phyloP scores from a whole-genome alignment of 2,329 filamentous ascomycete species.

The Xylariaceae sp. region DNA sequence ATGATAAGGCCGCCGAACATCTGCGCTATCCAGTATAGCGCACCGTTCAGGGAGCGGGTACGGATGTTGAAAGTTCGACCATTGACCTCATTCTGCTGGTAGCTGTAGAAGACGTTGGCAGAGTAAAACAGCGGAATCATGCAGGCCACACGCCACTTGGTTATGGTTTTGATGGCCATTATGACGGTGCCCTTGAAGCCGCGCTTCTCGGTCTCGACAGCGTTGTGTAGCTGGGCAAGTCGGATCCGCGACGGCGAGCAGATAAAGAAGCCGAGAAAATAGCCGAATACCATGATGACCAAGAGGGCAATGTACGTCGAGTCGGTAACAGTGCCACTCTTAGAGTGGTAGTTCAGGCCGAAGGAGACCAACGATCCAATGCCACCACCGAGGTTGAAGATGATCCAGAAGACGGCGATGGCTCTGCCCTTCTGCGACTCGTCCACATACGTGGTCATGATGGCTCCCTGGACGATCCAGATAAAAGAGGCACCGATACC shows the following conservation, averaged over 20 bases:
- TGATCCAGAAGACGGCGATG: slow-evolving; percentile 28
- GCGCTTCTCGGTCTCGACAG: slow-evolving; percentile 25
- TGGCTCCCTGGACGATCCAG: slow-evolving; percentile 28
- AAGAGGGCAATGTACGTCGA: slow-evolving; percentile 25
- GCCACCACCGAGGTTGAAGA: slow-evolving; percentile 28
- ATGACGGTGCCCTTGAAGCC: slow-evolving; percentile 16
- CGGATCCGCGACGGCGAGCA: slow-evolving; percentile 24
- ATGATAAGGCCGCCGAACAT: slow-evolving; percentile 27
- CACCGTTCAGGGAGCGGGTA: slow-evolving; percentile 24
- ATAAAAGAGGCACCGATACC: slow-evolving; percentile 27
- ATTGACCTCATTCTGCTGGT: slow-evolving; percentile 29
- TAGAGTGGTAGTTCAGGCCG: slow-evolving; percentile 26
- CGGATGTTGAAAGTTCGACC: slow-evolving; percentile 28
- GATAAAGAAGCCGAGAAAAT: slow-evolving; percentile 25
- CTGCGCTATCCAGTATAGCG: slow-evolving; percentile 28
- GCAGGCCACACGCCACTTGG: slow-evolving; percentile 22
- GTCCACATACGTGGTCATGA: slow-evolving; percentile 29
- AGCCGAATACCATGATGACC: slow-evolving; percentile 27
- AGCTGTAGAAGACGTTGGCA: slow-evolving; percentile 29
- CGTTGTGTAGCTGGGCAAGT: slow-evolving; percentile 20
- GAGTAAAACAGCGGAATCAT: slow-evolving; percentile 28
- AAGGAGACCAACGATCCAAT: slow-evolving; percentile 27
- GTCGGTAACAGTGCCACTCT: slow-evolving; percentile 24
- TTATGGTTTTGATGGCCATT: slow-evolving; percentile 19
- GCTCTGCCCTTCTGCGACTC: slow-evolving; percentile 29